phyloP scores from a whole-genome alignment of 345 rosid species.

The sweet orange (Citrus sinensis) region DVS_A1.0 CM039165.1:14807001-14807500 shows the following conservation, averaged over 20 bases:
- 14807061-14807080: not conserved
- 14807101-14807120: not conserved
- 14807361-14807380: constrained; percentile 6
- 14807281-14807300: not conserved
- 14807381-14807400: constrained; percentile 65
- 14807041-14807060: constrained; percentile 40
- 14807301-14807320: not conserved
- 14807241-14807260: not conserved
- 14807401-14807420: constrained; percentile 40
- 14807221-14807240: not conserved
- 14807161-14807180: not conserved
- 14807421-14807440: constrained; percentile 84
- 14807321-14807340: not conserved
- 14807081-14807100: not conserved
- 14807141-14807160: not conserved
- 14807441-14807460: constrained; percentile 66
- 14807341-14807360: not conserved
- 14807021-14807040: constrained; percentile 73
- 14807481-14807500: constrained; percentile 96
- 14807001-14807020: constrained; percentile 40
- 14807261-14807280: not conserved
- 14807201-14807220: not conserved
- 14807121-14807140: not conserved
- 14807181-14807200: not conserved
- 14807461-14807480: constrained; percentile 84